Percentiles rank a stretch among this genome's conserved stretches.
Evolutionary conservation across 1,284 basidiomycete genomes (phyloP).

Genomic region (Heterobasidion occidentale): DNA sequence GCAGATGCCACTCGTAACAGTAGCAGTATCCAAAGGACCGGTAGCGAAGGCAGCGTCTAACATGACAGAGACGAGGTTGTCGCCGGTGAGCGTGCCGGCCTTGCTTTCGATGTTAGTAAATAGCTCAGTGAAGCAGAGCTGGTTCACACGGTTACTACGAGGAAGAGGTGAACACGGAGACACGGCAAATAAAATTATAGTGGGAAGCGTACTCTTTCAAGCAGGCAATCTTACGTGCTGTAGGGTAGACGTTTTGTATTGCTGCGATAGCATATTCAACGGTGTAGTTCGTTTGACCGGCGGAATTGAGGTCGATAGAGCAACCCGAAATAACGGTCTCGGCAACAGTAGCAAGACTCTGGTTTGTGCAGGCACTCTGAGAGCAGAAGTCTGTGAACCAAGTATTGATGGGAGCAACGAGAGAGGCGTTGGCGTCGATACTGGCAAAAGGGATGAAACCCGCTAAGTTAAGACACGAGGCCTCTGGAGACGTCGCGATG

Average conservation of each 20-base stretch:
- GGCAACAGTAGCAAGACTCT: conserved; percentile 39
- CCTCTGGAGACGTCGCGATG: too few relatives aligned
- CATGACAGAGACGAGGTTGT: conserved; percentile 19
- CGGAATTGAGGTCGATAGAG: conserved; percentile 32
- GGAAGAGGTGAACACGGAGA: conserved; percentile 1
- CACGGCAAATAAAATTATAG: not conserved
- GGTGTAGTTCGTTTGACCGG: conserved; percentile 24
- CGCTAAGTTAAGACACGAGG: too few relatives aligned
- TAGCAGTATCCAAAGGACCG: conserved; percentile 8
- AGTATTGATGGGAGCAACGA: conserved; percentile 42
- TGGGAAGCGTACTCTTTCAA: conserved; percentile 43
- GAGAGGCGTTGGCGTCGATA: conserved; percentile 30
- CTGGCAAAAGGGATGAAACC: conserved; percentile 36
- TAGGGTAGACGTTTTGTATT: conserved; percentile 40
- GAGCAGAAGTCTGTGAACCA: conserved; percentile 54
- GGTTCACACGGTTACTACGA: conserved; percentile 28
- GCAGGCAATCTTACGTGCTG: conserved; percentile 41
- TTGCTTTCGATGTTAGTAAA: conserved; percentile 37
- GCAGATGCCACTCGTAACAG: conserved; percentile 41
- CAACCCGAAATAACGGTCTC: conserved; percentile 46
- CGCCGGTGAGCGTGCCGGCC: conserved; percentile 27
- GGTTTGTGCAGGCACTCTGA: conserved; percentile 47
- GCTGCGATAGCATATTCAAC: conserved; percentile 24
- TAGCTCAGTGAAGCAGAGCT: conserved; percentile 44
- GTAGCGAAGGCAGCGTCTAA: conserved; percentile 13